These are phyloP conservation scores for Hericium rajendrae DNA, from an alignment of 768 basidiomycete genomes.

Conservation along the genomic window DNA sequence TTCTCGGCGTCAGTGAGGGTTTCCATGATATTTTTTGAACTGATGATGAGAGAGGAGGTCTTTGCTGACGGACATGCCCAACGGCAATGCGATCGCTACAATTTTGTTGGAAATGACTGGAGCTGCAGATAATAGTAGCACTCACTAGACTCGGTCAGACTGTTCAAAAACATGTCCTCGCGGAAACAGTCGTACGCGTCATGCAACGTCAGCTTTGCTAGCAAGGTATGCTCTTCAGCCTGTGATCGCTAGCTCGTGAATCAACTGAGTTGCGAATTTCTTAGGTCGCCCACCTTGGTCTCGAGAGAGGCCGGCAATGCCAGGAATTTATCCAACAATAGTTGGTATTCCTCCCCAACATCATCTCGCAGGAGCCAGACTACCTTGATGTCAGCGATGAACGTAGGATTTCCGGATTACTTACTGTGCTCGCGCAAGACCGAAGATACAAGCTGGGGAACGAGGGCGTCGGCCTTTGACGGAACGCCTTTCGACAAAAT, in stretches of 20 bases:
- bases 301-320: slow-evolving; percentile 40
- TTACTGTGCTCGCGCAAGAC: slow-evolving; percentile 62
- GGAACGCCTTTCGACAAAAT: neutral
- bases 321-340: slow-evolving; percentile 47
- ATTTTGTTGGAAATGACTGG: neutral
- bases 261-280: neutral
- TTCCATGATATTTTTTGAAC: slow-evolving; percentile 51
- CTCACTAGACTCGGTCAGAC: slow-evolving; percentile 85
- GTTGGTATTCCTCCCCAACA: slow-evolving; percentile 38
- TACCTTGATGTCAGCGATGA: slow-evolving; percentile 18
- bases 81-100: slow-evolving; percentile 73
- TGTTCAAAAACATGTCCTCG: slow-evolving; percentile 83
- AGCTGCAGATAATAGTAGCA: slow-evolving; percentile 3
- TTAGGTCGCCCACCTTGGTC: neutral
- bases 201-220: slow-evolving; percentile 72
- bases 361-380: slow-evolving; percentile 64
- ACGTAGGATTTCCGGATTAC: slow-evolving; percentile 17
- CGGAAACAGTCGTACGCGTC: slow-evolving; percentile 71
- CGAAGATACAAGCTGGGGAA: slow-evolving; percentile 50
- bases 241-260: slow-evolving; percentile 18
- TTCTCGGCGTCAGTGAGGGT: slow-evolving; percentile 61
- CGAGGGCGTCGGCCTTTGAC: slow-evolving; percentile 33
- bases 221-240: slow-evolving; percentile 67
- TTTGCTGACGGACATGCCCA: slow-evolving; percentile 54
- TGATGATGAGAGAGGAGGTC: slow-evolving; percentile 29